A percentile compares a stretch with the other conserved stretches of the same genome.
phyloP scores from a whole-genome alignment of 164 flowering plant species.

The Santalum album region DNA sequence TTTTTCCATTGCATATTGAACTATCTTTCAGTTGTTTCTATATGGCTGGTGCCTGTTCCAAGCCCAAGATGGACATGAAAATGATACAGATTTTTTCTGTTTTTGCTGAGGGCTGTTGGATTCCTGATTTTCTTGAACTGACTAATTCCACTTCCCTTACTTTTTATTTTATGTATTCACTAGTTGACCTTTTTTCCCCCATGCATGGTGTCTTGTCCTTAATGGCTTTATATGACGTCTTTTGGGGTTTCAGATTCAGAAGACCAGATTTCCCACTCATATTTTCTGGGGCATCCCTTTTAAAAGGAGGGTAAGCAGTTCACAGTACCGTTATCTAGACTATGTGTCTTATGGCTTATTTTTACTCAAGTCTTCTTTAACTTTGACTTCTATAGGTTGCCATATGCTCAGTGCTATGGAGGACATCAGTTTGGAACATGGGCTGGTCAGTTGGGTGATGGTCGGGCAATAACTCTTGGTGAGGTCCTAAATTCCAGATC shows the following conservation, averaged over 20 bases:
- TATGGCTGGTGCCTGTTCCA: too few species aligned
- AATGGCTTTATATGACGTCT: neutral
- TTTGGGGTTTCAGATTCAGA: conserved; percentile 55
- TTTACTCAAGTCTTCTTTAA: neutral
- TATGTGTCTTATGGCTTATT: neutral
- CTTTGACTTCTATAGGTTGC: conserved; percentile 32
- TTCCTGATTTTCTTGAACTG: too few species aligned
- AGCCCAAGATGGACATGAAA: too few species aligned
- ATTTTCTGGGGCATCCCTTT: conserved; percentile 75
- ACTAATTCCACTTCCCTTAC: too few species aligned
- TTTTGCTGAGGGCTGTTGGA: too few species aligned
- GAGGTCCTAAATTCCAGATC: conserved; percentile 70
- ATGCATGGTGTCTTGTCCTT: neutral
- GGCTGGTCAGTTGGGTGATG: conserved; percentile 99
- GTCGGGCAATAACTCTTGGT: conserved; percentile 92
- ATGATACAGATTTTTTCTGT: too few species aligned
- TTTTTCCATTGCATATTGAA: too few species aligned
- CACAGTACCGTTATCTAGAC: neutral
- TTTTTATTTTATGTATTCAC: too few species aligned
- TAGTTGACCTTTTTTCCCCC: too few species aligned
- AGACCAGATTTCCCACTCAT: conserved; percentile 77
- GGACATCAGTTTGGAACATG: conserved; percentile 99
- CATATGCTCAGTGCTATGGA: conserved; percentile 98
- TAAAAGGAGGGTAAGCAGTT: conserved; percentile 74
- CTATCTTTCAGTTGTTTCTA: too few species aligned